Evolutionary conservation across 352 stramenopile species (phyloP), one percentile per base, ranked within the genome.

Genomic region (Peronosclerospora sorghi): DNA sequence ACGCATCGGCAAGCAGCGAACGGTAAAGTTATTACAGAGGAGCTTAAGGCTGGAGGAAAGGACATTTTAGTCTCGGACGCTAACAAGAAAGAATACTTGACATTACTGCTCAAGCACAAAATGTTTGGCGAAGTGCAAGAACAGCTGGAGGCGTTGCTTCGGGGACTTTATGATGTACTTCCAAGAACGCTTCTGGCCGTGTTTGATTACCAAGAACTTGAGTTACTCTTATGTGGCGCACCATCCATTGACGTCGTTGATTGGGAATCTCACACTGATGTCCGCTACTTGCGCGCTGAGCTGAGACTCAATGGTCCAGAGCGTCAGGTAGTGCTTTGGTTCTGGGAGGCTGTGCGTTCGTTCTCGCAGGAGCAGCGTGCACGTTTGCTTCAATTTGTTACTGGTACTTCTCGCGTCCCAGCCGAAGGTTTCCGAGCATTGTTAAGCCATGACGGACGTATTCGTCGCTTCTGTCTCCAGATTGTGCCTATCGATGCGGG

Each of bases 401-500:
- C 88, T 0, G 86, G 88, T 26, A 93, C 78, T 1, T 87, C 73
- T 34, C 77, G 83, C 6, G 80, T 96, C 0, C 96, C 96, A 4
- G 79, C 98, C 20, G 84, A 97, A 56, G 96, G 96, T 13, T 99
- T 99, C 70, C 86, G 87, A 51, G 74, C 68, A 12, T 36, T 88
- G 24, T 50, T 88, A 8, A 86, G 75, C 44, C 77, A 86, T 49
- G 78, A 88, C 39, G 78, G 78, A 2, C 72, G 75, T 5, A 70
- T 91, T 8, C 89, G 96, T 51, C 95, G 95, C 37, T 99, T 99
- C 56, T 95, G n/a, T n/a, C n/a, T n/a, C n/a, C n/a, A n/a, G n/a
- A n/a, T n/a, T n/a, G n/a, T n/a, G n/a, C n/a, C n/a, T n/a, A n/a
- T n/a, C n/a, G n/a, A n/a, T n/a, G n/a, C n/a, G n/a, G n/a, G n/a